Base-by-base conservation (phyloP, 768 basidiomycete genomes). In the Phylloporus arenicola region DNA sequence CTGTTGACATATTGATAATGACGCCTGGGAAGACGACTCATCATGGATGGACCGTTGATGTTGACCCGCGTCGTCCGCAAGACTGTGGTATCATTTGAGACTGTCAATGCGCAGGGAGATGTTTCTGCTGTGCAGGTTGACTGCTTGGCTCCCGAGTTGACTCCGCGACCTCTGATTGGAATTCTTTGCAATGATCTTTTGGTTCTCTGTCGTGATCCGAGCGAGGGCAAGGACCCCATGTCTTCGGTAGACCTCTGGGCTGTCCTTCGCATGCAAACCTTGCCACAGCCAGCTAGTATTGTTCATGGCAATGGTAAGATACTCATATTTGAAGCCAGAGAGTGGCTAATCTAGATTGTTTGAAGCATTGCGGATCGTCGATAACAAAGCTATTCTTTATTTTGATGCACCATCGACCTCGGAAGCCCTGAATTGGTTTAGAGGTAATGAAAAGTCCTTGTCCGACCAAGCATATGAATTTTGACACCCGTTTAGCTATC, bases 131-230 rank as follows among this genome's bases (percentile, higher is more conserved):
- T 95, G 16, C 90, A 94, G 64, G 86, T 98, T 20, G 92, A 95
- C 58, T 92, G 90, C 54, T 77, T 99, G 31, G 83, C 85, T 16
- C 90, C 93, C 4, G 90, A 94, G 65, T 69, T 87, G 50, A 92
- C 88, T 6, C 87, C 88, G 19, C 77, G 88, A 37, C 76, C 84
- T 4, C 75, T 92, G 24, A 74, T 88, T 50, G 91, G 88, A 22
- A 83, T 96, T 50, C 70, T 96, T 27, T 94, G 92, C 72, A 94
- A 92, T 64, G 96, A 99, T 67, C 74, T 98, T 47, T 72, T 99
- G 60, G 92, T 98, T 14, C 74, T 98, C 43, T 92, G 90, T 67
- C 83, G 89, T 53, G 91, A 94, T 68, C 84, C 89, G 10, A 82
- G 86, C 11, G 83, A 84, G 35, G 89, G 88, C 40, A 78, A 79